Base-by-base conservation (phyloP, 768 basidiomycete species). In the Lactarius psammicola region DNA sequence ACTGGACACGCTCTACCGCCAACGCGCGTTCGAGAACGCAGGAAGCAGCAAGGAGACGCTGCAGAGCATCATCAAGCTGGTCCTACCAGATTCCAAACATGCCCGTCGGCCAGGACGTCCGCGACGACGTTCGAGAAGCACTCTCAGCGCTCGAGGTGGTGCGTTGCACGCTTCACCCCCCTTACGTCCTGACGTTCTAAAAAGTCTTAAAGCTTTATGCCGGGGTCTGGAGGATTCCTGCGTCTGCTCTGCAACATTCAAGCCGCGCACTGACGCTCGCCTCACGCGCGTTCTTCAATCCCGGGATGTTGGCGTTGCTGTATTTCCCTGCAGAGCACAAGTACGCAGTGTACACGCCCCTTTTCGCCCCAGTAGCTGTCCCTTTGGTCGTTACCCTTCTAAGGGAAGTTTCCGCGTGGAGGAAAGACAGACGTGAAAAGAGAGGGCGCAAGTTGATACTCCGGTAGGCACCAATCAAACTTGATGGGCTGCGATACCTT, bases 261-360 rank as follows among this genome's bases (percentile, higher is more conserved):
- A 81, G 83, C 17, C 75, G 79, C 63, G 91, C 93, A 0, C 75
- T 86, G 55, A 81, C 80, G 0, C 79, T 87, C 40, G 84, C 94
- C 13, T 92, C 90, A 2, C 83, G 87, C 49, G 96, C 97, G 4
- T 98, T 97, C 81, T 98, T 97, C 79, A 92, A 94, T 75, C 97
- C 96, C 0, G 92, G 90, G 23, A 97, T 98, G 95, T 78, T 98
- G 70, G 95, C 94, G 17, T 77, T 98, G 73, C 81, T 99, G 26
- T 99, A 99, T 76, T 98, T 98, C 77, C 97, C 97, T 26, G 88
- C 94, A 23, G 97, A 98, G 74, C 97, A 98, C 79, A 98, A 92
- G 74, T 95, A 94, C 75, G 95, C 95, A 2, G 94, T 99, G 10
- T 98, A 98, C 75, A 89, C 93, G 0, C 96, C 97, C 0, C 77